Base-by-base conservation (phyloP, 805 yeast genomes). In the Teunomyces stri region DNA sequence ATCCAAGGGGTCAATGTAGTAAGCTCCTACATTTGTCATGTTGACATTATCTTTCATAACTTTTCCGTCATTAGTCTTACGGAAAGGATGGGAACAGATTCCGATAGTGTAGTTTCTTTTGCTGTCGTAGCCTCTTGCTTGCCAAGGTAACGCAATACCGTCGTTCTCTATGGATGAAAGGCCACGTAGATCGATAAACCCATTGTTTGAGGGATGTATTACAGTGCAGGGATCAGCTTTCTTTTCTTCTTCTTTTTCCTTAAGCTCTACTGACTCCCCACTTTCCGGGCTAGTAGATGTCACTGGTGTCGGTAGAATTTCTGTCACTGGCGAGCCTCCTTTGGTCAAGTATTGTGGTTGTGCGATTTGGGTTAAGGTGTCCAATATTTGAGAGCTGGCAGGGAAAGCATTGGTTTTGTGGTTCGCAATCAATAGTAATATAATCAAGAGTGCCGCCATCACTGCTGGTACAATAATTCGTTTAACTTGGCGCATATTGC, bases 51-150 rank as follows among this genome's bases (percentile, higher is more conserved):
- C 81, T 58, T 67, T 68, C 36, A 73, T 69, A 61, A 51, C 57
- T 48, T 39, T 67, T 52, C 27, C 57, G 49, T 72, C 77, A 71
- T 81, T 46, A 62, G 66, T 15, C 68, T 74, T 48, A 57, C 79
- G 57, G 66, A 74, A 59, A 50, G 80, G 66, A 63, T 79, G 56
- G 50, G 82, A 57, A 60, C 77, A 57, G 39, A 74, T 66, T 7
- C 79, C 85, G 55, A 75, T 13, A 40, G 92, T 85, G 68, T 85
- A 90, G 65, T 90, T 90, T 42, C 69, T 72, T 22, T 82, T 82
- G 56, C 79, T 80, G 52, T 85, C 94, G 61, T 76, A 78, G 0
- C 95, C 95, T 50, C 76, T 77, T 3, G 91, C 82, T 34, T 73
- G 65, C 89, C 91, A 88, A 13, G 76, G 64, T 28, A 50, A n/a